phyloP scores from a whole-genome alignment of 805 yeast genomes.

The Wickerhamiella musiphila region DNA sequence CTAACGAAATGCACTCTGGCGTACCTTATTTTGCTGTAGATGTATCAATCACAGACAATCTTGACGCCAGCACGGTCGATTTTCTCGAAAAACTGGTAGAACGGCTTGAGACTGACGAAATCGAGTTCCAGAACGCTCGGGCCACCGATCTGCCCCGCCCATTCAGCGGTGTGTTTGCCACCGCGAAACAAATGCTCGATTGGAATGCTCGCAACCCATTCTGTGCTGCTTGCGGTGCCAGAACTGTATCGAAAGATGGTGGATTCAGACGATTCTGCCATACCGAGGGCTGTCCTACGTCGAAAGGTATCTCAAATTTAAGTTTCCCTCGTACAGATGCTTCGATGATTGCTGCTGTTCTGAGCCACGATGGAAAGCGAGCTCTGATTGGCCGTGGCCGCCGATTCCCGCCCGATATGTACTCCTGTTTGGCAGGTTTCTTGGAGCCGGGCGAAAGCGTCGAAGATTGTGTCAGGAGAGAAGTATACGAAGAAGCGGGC shows the following conservation, averaged over 20 bases:
- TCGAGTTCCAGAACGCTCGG: slow-evolving; percentile 7
- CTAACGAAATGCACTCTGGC: slow-evolving; percentile 18
- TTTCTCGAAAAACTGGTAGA: slow-evolving; percentile 7
- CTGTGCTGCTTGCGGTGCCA: slow-evolving; percentile 75
- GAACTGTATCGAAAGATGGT: slow-evolving; percentile 24
- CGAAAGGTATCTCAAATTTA: slow-evolving; percentile 45
- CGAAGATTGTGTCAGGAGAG: slow-evolving; percentile 74
- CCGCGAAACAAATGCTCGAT: slow-evolving; percentile 69
- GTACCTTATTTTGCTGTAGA: slow-evolving; percentile 26
- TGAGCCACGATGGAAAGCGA: slow-evolving; percentile 40
- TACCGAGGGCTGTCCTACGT: slow-evolving; percentile 20
- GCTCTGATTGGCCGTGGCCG: slow-evolving; percentile 55
- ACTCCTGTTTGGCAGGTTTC: slow-evolving; percentile 84
- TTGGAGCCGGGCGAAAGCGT: slow-evolving; percentile 90
- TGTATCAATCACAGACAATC: slow-evolving; percentile 7
- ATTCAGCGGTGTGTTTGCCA: slow-evolving; percentile 58
- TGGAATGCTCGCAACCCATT: slow-evolving; percentile 60
- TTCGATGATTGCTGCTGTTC: slow-evolving; percentile 65
- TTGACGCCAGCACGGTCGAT: slow-evolving; percentile 11
- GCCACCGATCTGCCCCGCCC: slow-evolving; percentile 6
- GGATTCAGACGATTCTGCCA: slow-evolving; percentile 25
- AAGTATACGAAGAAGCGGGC: slow-evolving; percentile 94
- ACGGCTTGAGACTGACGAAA: slow-evolving; percentile 4
- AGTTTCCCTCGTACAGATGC: slow-evolving; percentile 89
- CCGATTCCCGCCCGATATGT: slow-evolving; percentile 45